A percentile compares a stretch with the other conserved stretches of the same genome.
Conservation (phyloP, 2,329 filamentous ascomycete genomes). For the Neurospora crassa region DNA sequence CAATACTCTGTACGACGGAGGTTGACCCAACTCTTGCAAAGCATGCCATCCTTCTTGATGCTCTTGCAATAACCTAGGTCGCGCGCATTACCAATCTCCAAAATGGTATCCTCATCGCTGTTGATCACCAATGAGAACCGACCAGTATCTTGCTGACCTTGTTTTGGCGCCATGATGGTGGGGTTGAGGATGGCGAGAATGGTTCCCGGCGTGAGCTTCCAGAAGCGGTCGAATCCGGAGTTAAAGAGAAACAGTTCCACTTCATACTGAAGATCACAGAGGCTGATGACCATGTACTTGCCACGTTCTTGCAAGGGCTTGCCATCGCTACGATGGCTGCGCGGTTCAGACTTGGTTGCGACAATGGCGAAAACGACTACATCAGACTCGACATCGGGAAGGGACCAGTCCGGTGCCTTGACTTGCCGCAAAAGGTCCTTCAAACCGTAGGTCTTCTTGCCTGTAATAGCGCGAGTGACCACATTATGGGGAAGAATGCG, state of each 20-base stretch:
- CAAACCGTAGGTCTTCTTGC: conserved; percentile 68
- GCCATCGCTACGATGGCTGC: conserved; percentile 41
- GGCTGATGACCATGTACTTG: conserved; percentile 87
- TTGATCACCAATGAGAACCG: conserved; percentile 79
- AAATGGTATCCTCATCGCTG: conserved; percentile 76
- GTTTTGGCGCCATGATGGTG: conserved; percentile 76
- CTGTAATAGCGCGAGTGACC: conserved; percentile 66
- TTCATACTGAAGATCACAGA: conserved; percentile 85
- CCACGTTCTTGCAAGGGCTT: conserved; percentile 49
- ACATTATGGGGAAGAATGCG: conserved; percentile 75
- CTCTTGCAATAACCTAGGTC: conserved; percentile 86
- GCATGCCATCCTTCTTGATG: conserved; percentile 71
- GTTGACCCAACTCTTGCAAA: conserved; percentile 80
- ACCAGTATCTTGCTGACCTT: conserved; percentile 64
- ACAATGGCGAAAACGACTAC: conserved; percentile 84
- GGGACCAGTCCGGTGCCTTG: conserved; percentile 71
- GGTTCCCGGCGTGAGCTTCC: conserved; percentile 88
- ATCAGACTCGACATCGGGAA: conserved; percentile 77
- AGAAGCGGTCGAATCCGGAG: conserved; percentile 82
- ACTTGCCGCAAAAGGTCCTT: conserved; percentile 74
- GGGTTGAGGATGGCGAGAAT: conserved; percentile 89
- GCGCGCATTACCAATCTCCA: conserved; percentile 77
- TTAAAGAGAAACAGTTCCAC: conserved; percentile 89
- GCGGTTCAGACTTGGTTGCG: conserved; percentile 78
- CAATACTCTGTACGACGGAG: conserved; percentile 81